Conservation (phyloP, 768 basidiomycete species). For the Rhizopogon salebrosus region DNA sequence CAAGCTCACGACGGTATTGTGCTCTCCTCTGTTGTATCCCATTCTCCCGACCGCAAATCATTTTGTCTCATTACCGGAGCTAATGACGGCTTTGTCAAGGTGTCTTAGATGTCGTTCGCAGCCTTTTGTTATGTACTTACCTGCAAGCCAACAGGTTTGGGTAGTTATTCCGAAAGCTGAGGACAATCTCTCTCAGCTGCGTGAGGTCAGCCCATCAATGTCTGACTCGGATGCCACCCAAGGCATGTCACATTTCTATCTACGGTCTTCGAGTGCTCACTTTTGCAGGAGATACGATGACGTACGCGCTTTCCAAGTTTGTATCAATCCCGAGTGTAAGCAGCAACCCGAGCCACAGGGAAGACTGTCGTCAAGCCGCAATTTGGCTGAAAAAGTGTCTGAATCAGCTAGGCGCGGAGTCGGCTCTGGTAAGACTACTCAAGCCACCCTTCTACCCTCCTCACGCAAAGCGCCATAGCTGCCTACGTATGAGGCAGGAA, state of each 20-base stretch:
- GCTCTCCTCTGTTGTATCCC: conserved; percentile 68
- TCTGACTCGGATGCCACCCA: not conserved
- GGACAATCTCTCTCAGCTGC: not conserved
- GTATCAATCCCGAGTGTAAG: conserved; percentile 87
- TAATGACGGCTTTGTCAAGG: conserved; percentile 83
- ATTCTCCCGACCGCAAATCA: conserved; percentile 18
- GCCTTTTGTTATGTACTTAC: not conserved
- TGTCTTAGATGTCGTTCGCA: conserved; percentile 24
- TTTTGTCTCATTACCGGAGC: conserved; percentile 68
- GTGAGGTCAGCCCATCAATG: no score
- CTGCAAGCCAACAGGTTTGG: conserved; percentile 41
- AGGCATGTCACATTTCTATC: conserved; percentile 13
- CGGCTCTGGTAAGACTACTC: conserved; percentile 52
- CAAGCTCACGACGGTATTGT: conserved; percentile 75
- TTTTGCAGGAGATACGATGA: conserved; percentile 52
- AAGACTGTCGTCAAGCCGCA: conserved; percentile 91
- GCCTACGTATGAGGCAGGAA: conserved; percentile 68
- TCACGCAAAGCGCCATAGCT: conserved; percentile 40
- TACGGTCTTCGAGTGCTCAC: conserved; percentile 1
- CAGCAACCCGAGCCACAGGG: conserved; percentile 55
- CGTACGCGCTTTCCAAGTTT: conserved; percentile 79
- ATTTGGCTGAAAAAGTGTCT: conserved; percentile 90
- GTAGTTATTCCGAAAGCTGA: conserved; percentile 32
- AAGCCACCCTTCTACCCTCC: not conserved
- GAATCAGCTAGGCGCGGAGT: conserved; percentile 80